Conservation (phyloP, 2,329 filamentous ascomycete species). For the Sordariomycetes sp. region DNA sequence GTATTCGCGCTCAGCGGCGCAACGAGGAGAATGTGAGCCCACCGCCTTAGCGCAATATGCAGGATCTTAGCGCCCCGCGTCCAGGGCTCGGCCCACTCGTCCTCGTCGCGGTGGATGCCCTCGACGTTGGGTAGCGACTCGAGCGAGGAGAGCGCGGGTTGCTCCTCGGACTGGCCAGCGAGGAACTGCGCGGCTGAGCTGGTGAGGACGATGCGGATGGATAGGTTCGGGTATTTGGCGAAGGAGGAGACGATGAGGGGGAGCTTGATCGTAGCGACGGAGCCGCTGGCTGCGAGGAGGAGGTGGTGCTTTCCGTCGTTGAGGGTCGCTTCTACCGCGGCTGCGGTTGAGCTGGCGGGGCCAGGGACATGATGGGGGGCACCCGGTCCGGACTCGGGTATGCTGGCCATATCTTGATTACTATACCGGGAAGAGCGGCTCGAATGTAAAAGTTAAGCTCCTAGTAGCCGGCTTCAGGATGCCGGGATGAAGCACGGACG, state of each 20-base stretch:
- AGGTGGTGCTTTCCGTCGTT: constrained; percentile 26
- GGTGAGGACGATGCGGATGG: constrained; percentile 78
- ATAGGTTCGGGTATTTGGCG: constrained; percentile 38
- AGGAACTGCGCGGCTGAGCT: constrained; percentile 63
- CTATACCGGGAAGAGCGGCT: background rate
- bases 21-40: constrained; percentile 68
- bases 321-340: constrained; percentile 1
- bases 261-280: constrained; percentile 83
- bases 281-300: constrained; percentile 26
- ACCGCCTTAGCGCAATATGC: constrained; percentile 75
- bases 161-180: constrained; percentile 59
- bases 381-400: background rate
- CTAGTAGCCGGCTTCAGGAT: too few species aligned
- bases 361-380: background rate
- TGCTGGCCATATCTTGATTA: background rate
- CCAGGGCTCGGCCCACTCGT: constrained; percentile 77
- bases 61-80: constrained; percentile 64
- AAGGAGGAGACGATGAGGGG: constrained; percentile 52
- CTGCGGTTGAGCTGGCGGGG: background rate
- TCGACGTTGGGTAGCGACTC: constrained; percentile 57
- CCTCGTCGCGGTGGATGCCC: constrained; percentile 67
- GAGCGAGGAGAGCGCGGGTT: constrained; percentile 54
- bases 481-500: too few species aligned
- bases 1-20: constrained; percentile 76
- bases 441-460: too few species aligned